Conservation (phyloP, 805 yeast species). For the Candida gorgasii region DNA sequence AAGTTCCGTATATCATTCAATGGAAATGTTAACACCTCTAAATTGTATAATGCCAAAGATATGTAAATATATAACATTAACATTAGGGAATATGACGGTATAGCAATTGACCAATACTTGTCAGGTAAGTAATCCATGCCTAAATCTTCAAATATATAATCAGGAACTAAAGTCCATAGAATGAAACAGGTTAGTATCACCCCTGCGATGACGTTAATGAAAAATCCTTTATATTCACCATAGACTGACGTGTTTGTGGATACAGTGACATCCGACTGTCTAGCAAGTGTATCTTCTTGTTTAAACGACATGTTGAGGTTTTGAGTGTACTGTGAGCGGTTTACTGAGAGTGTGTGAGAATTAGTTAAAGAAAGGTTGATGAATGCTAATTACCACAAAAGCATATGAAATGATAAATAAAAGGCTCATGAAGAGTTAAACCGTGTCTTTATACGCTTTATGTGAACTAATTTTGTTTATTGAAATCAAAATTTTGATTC, state of each 20-base stretch:
- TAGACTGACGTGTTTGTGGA: conserved; percentile 51
- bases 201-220: conserved; percentile 69
- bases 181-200: conserved; percentile 57
- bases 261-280: conserved; percentile 67
- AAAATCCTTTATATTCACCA: conserved; percentile 87
- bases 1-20: conserved; percentile 63
- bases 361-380: neutral
- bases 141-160: conserved; percentile 46
- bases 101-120: conserved; percentile 85
- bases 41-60: conserved; percentile 68
- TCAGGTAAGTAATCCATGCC: conserved; percentile 79
- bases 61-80: conserved; percentile 71
- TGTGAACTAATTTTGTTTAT: too few relatives aligned
- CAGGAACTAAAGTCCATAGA: conserved; percentile 77
- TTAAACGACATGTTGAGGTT: conserved; percentile 4
- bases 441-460: too few relatives aligned
- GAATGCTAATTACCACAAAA: too few relatives aligned
- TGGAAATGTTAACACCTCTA: conserved; percentile 67
- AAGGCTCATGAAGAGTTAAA: too few relatives aligned
- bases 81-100: conserved; percentile 72
- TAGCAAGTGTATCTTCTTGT: conserved; percentile 52
- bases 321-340: neutral
- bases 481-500: too few relatives aligned
- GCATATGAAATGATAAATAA: too few relatives aligned
- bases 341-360: neutral